phyloP scores from a whole-genome alignment of 345 rosid genomes.

The Arabidopsis thaliana region DNA sequence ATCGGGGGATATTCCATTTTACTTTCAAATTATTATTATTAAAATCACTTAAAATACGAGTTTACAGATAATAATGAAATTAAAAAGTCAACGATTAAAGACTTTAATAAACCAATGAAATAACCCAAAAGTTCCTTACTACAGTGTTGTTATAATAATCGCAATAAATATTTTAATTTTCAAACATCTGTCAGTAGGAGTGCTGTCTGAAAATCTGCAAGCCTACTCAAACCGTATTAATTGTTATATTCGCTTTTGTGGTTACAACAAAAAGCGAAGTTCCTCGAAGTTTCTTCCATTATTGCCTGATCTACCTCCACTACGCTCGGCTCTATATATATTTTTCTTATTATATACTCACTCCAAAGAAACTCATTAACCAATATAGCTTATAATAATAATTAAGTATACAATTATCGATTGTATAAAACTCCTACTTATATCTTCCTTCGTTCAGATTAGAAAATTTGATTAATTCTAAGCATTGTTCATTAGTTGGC shows the following conservation, averaged over 20 bases:
- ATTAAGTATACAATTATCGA: not conserved
- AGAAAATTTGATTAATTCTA: not conserved
- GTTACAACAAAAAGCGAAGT: constrained; percentile 17
- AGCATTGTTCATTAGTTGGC: not conserved
- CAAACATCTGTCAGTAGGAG: constrained; percentile 33
- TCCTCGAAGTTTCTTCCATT: constrained; percentile 42
- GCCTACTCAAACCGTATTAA: constrained; percentile 9
- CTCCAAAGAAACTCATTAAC: not conserved
- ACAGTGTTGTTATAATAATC: not conserved
- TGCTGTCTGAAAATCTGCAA: constrained; percentile 24
- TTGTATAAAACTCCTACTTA: not conserved
- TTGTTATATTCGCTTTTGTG: not conserved
- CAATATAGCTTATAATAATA: not conserved
- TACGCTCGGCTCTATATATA: not conserved
- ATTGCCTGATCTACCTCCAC: constrained; percentile 28
- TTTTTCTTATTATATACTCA: constrained; percentile 1
- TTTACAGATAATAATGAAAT: too few relatives aligned
- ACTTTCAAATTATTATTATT: not conserved
- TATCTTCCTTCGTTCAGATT: not conserved
- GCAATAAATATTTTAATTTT: not conserved
- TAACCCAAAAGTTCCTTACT: not conserved
- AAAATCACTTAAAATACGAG: not conserved
- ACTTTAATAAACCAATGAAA: constrained; percentile 14
- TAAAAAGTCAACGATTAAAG: not conserved
- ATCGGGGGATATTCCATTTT: constrained; percentile 35